Base-by-base conservation (phyloP, 192 early-diverging fungal species). In the Linnemannia exigua region DNA sequence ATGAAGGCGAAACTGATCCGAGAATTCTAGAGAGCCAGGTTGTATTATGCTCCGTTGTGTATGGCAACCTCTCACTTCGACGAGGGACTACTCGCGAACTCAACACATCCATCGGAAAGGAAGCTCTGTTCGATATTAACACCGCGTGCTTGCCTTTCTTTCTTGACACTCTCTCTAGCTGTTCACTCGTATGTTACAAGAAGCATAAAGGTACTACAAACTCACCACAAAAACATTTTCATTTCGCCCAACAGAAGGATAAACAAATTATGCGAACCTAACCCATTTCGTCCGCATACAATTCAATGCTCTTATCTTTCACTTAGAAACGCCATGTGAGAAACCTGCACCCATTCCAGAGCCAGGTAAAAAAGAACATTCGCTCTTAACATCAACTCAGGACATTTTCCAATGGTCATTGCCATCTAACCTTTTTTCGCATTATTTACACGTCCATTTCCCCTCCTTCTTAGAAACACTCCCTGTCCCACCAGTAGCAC, bases 131-230 rank as follows among this genome's bases (percentile, higher is more conserved):
- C 22, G 3, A 36, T 58, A 25, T 52, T 68, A 33, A 38, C 7
- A 48, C 0, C 35, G 19, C 16, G 37, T 5, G 38, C 25, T 16
- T n/a, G 7, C 33, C 11, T 67, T 37, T 69, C 9, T 51, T 20
- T 69, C 7, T 19, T 38, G 44, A 14, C 2, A 3, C 9, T 36
- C 46, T 25, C 58, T 48, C 41, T 44, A 86, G 84, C 51, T 86
- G 84, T 51, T 86, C 84, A 50, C 58, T 86, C 76, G 78, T 46
- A 16, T 86, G 84, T 25, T 86, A 86, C 48, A 86, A 86, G 69
- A 76, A 76, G 14, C 84, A 86, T 51, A 86, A 86, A 80, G 84
- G 84, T 86, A 86, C 48, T 36, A 28, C 38, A 44, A 19, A 25
- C 36, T 15, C 2, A 1, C n/a, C 12, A 25, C 14, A 37, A 1